Evolutionary conservation across 768 basidiomycete genomes (phyloP).

Genomic region (Psilocybe cyanescens): DNA sequence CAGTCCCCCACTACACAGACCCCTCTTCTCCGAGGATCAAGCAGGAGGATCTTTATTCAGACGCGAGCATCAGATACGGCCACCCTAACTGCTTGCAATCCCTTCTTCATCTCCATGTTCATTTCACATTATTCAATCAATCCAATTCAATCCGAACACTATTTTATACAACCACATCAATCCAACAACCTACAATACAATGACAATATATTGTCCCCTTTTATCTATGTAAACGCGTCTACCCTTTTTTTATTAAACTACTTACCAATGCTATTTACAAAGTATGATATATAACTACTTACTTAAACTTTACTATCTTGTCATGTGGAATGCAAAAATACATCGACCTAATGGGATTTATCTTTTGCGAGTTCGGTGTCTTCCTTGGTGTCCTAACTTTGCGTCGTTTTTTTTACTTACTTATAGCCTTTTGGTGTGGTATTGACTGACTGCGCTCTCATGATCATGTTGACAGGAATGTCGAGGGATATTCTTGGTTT

Average conservation of each 20-base stretch:
- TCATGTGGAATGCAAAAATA: background rate
- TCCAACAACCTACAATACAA: no score
- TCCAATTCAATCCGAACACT: background rate
- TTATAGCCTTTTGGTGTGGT: no score
- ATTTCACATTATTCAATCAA: background rate
- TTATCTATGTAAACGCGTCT: background rate
- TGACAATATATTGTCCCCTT: background rate
- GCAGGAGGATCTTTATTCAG: constrained; percentile 24
- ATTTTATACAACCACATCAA: background rate
- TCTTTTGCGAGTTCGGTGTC: no score
- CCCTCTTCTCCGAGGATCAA: constrained; percentile 25
- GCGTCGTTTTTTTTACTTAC: no score
- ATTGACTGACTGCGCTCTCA: no score
- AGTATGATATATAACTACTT: background rate
- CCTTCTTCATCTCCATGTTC: background rate
- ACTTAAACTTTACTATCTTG: background rate
- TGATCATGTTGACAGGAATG: no score
- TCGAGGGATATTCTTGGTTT: no score
- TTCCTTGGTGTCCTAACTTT: no score
- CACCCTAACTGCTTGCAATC: background rate
- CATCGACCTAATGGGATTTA: no score
- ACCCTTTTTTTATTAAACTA: background rate
- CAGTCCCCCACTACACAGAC: constrained; percentile 13
- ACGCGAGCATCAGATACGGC: constrained; percentile 4
- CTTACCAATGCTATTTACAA: no score